Base-by-base conservation (phyloP, 2,329 filamentous ascomycete genomes). In the Claviceps citrina region DNA sequence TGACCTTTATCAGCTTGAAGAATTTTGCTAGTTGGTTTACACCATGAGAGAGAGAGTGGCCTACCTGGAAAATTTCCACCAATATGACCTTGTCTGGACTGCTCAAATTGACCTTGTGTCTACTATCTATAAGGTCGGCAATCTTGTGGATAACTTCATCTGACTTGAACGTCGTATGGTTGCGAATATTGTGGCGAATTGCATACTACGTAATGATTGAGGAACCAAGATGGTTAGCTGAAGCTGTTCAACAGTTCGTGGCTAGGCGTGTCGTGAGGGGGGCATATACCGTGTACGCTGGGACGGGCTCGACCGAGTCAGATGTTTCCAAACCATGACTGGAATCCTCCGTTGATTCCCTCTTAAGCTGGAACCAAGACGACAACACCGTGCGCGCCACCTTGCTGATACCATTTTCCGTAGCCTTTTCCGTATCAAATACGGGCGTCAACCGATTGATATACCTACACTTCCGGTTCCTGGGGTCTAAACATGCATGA, bases 61-160 rank as follows among this genome's bases (percentile, higher is more conserved):
- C 47, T 68, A 84, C 83, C 71, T 85, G 77, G 57, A 81, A 89
- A 42, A 91, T 71, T 51, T 91, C 83, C 42, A 91, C 75, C 45
- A 89, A 61, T 49, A 91, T 79, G 25, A 87, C 73, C 54, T 84
- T 75, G 60, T 89, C 82, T 26, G 83, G 82, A n/a, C 68, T 71
- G 36, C 68, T 73, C n/a, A 93, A 70, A 51, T 87, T 76, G 43
- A 91, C 84, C 51, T 78, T 81, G 60, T 91, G 84, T 30, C 68
- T 68, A 8, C 68, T 62, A 37, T 76, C 75, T 44, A 86, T 72
- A 24, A 78, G 61, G 30, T 66, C 63, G 4, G 82, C 84, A 46
- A 89, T 70, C 46, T 71, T 73, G 51, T 79, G 74, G 57, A 91
- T 89, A 36, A 89, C 67, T 15, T 65, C 65, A 46, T 78, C 73